Conservation (phyloP, 177 flowering plant species). For the Vitis hybrid region DNA sequence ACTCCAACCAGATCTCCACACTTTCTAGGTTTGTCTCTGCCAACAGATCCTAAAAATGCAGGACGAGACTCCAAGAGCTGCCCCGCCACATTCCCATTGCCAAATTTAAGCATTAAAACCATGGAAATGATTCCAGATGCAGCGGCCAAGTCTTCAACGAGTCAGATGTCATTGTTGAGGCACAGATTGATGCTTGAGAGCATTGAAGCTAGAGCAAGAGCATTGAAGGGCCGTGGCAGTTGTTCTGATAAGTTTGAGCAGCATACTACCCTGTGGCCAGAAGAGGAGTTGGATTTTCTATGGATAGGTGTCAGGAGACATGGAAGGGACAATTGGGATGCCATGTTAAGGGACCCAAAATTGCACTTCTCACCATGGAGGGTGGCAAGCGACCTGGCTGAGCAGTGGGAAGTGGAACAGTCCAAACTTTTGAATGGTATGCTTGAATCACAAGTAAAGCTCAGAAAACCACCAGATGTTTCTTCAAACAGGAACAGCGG, state of each 20-base stretch:
- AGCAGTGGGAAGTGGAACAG: slow-evolving; percentile 56
- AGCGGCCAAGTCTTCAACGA: slow-evolving; percentile 16
- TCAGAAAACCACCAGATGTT: slow-evolving; percentile 4
- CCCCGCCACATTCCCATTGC: slow-evolving; percentile 7
- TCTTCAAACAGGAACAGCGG: background rate
- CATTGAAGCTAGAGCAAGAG: slow-evolving; percentile 30
- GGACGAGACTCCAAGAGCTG: slow-evolving; percentile 1
- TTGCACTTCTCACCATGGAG: slow-evolving; percentile 45
- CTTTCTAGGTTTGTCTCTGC: slow-evolving; percentile 25
- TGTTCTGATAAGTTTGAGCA: slow-evolving; percentile 22
- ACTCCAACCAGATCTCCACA: slow-evolving; percentile 11
- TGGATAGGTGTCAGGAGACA: slow-evolving; percentile 77
- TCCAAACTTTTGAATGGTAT: slow-evolving; percentile 26
- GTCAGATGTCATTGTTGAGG: slow-evolving; percentile 18
- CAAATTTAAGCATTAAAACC: background rate
- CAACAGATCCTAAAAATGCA: slow-evolving; percentile 14
- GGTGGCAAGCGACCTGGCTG: slow-evolving; percentile 44
- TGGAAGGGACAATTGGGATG: slow-evolving; percentile 61
- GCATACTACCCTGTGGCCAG: slow-evolving; percentile 41
- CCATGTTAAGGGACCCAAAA: slow-evolving; percentile 55
- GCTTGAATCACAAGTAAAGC: slow-evolving; percentile 9
- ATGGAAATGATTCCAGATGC: slow-evolving; percentile 17
- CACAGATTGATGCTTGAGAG: slow-evolving; percentile 51
- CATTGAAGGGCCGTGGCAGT: slow-evolving; percentile 20
- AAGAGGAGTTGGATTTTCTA: slow-evolving; percentile 64